Evolutionary conservation across 164 flowering plant species (phyloP), one percentile per base, ranked within the genome.

Genomic region (Stephania yunnanensis): DNA sequence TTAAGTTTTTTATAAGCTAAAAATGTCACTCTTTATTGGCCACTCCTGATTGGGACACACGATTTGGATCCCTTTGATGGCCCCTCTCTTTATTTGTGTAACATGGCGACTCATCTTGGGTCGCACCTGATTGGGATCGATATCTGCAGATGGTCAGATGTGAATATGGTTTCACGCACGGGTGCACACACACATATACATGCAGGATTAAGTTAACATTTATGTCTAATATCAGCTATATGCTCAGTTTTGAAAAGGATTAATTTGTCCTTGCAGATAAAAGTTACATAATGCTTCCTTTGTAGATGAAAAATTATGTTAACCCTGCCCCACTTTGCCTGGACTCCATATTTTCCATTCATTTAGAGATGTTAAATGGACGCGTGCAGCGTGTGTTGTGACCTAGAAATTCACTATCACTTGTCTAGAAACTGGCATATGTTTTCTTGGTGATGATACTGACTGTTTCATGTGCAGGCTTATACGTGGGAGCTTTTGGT

Each of bases 401-500:
- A 55, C 63, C 13, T 55, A 36, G 42, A 55, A 55, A 5, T 12
- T 55, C 19, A 55, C 19, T 55, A 12, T 12, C 17, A 55, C 13
- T 55, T 10, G 19, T 19, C n/a, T 55, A 55, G 8, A 55, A 5
- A 15, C 5, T 2, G 19, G 17, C 13, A 55, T 48, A 1, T 48
- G 53, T 7, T 48, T 48, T 48, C 63, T 55, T 55, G 19, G n/a
- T 1, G 19, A 55, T 10, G 63, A 12, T 55, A 55, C 13, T 55
- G 63, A 44, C 25, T 75, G 68, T 69, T 81, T 80, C 76, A 79
- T 48, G 46, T 82, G 78, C 73, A 93, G 97, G 98, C 36, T 83
- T 95, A 9, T 95, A 91, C 78, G 90, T 95, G 75, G 99, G 99
- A 80, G 92, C 98, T 15, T 95, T 93, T 87, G 98, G 97, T 10